Evolutionary conservation across 2,329 filamentous ascomycete species (phyloP).

Genomic region (Fusarium chlamydosporum): DNA sequence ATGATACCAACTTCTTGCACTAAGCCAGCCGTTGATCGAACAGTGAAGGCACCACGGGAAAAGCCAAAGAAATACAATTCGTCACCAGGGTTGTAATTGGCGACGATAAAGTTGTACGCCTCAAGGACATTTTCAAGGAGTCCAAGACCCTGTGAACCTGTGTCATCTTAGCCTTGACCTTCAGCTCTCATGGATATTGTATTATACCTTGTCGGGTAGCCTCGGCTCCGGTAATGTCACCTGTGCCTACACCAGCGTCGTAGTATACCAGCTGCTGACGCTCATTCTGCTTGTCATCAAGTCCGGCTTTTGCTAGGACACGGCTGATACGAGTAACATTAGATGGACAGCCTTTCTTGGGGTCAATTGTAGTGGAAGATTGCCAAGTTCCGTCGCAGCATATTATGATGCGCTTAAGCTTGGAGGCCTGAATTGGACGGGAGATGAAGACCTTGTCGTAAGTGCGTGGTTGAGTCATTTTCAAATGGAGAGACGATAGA

Average conservation of each 20-base stretch:
- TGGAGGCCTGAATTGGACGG: constrained; percentile 1
- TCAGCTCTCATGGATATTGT: fast-evolving
- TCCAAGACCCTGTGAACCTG: constrained; percentile 39
- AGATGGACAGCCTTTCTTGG: constrained; percentile 39
- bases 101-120: constrained; percentile 53
- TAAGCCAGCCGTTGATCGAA: constrained; percentile 49
- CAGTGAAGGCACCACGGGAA: constrained; percentile 54
- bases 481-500: background rate
- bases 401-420: constrained; percentile 41
- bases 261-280: constrained; percentile 54
- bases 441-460: constrained; percentile 23
- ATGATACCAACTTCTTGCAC: constrained; percentile 45
- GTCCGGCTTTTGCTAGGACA: constrained; percentile 38
- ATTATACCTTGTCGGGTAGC: constrained; percentile 8
- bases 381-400: constrained; percentile 56
- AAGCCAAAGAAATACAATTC: constrained; percentile 53
- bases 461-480: constrained; percentile 16
- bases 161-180: background rate
- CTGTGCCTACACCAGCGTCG: constrained; percentile 37
- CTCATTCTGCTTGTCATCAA: constrained; percentile 42
- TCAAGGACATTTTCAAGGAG: constrained; percentile 49
- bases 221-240: constrained; percentile 8
- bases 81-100: constrained; percentile 46
- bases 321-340: constrained; percentile 53
- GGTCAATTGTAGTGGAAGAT: constrained; percentile 26